phyloP scores from a whole-genome alignment of 257 asterid species.

The Lantana camara region DNA sequence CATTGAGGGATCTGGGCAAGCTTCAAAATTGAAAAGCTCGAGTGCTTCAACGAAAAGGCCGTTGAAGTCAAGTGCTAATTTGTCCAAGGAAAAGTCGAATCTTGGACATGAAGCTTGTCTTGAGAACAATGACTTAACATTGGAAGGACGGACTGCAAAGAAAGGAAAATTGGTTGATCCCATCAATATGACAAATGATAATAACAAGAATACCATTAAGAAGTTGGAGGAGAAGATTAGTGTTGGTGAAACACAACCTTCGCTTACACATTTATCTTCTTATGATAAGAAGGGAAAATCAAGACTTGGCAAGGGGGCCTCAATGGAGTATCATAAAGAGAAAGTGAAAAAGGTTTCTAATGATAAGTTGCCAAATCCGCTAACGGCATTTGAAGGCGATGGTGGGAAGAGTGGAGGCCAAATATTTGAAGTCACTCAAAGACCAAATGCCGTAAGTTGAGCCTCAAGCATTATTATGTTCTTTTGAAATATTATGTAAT shows the following conservation, averaged over 20 bases:
- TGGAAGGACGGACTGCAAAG: slow-evolving; percentile 43
- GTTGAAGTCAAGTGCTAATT: slow-evolving; percentile 19
- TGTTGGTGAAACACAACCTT: slow-evolving; percentile 24
- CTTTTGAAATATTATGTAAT: slow-evolving; percentile 20
- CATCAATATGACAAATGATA: slow-evolving; percentile 15
- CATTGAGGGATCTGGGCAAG: slow-evolving; percentile 19
- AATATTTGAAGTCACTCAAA: slow-evolving; percentile 58
- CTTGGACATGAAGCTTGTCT: slow-evolving; percentile 26
- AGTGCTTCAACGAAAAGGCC: slow-evolving; percentile 23
- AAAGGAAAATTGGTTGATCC: slow-evolving; percentile 39
- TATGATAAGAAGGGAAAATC: slow-evolving; percentile 26
- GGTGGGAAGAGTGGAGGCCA: slow-evolving; percentile 39
- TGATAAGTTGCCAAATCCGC: slow-evolving; percentile 26
- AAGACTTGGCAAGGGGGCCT: slow-evolving; percentile 27
- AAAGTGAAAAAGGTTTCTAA: slow-evolving; percentile 26
- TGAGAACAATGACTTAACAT: slow-evolving; percentile 26
- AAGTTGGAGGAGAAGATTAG: slow-evolving; percentile 26
- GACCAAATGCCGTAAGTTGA: slow-evolving; percentile 77
- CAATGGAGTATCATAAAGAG: slow-evolving; percentile 29
- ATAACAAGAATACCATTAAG: slow-evolving; percentile 18
- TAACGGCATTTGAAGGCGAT: slow-evolving; percentile 18
- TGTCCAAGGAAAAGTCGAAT: slow-evolving; percentile 25
- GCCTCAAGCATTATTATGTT: slow-evolving; percentile 34
- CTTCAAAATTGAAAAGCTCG: slow-evolving; percentile 30
- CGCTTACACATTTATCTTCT: background rate